These are phyloP conservation scores for Phaseolus coccineus DNA, from an alignment of 331 rosid genomes.

Conservation along the genomic window DNA sequence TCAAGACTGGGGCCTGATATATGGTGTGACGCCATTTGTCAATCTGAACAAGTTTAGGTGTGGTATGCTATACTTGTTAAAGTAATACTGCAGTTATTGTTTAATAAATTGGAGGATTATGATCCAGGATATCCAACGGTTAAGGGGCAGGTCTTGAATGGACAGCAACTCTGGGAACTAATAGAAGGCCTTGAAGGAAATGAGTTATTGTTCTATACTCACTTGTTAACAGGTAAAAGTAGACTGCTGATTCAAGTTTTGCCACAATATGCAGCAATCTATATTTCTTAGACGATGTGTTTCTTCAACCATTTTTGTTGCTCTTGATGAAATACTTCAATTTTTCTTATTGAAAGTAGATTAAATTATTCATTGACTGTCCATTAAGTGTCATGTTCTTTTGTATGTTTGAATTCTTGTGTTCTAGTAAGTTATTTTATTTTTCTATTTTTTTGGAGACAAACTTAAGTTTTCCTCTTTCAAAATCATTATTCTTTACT, in stretches of 20 bases:
- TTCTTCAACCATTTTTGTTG: not conserved
- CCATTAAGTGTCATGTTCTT: not conserved
- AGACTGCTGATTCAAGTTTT: slow-evolving; percentile 20
- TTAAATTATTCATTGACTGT: not conserved
- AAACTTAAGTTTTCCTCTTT: slow-evolving; percentile 4
- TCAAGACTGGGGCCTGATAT: slow-evolving; percentile 56
- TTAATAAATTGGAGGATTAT: slow-evolving; percentile 43
- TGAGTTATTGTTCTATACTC: slow-evolving; percentile 82
- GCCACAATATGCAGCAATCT: not conserved
- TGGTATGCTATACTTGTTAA: slow-evolving; percentile 39
- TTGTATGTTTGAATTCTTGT: slow-evolving; percentile 6
- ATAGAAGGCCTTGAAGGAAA: slow-evolving; percentile 84
- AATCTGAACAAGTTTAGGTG: slow-evolving; percentile 45
- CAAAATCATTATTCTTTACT: slow-evolving; percentile 22
- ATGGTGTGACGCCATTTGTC: slow-evolving; percentile 55
- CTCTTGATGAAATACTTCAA: slow-evolving; percentile 28
- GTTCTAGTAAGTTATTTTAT: not conserved
- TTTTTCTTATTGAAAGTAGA: not conserved
- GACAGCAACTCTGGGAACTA: slow-evolving; percentile 78
- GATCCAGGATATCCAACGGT: slow-evolving; percentile 86
- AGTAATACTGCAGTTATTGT: slow-evolving; percentile 44
- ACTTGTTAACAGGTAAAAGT: slow-evolving; percentile 78
- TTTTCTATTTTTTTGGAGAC: not conserved
- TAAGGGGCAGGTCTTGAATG: slow-evolving; percentile 93
- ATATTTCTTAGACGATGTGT: slow-evolving; percentile 10